A percentile compares a stretch with the other conserved stretches of the same genome.
Conservation (phyloP, 2,329 filamentous ascomycete species). For the Coniochaeta ligniaria region DNA sequence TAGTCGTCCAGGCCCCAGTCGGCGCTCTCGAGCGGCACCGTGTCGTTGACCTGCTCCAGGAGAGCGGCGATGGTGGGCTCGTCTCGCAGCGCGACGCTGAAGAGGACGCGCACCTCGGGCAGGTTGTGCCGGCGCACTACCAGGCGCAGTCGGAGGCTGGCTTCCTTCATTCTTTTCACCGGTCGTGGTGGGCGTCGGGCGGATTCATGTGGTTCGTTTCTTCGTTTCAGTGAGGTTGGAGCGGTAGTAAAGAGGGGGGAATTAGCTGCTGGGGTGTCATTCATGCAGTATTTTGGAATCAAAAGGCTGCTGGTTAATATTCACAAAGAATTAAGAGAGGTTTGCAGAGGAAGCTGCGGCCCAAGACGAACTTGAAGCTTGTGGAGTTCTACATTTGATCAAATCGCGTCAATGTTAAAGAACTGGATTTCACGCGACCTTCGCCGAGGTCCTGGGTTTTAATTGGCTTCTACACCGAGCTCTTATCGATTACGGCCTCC, state of each 20-base stretch:
- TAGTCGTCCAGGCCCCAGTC: conserved; percentile 91
- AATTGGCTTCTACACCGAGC: background rate
- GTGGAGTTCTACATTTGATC: background rate
- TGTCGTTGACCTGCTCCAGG: conserved; percentile 69
- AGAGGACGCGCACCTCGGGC: conserved; percentile 65
- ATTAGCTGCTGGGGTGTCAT: background rate
- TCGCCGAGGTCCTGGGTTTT: background rate
- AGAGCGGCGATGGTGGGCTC: conserved; percentile 69
- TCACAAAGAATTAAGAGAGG: background rate
- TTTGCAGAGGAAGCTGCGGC: background rate
- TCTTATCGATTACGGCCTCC: too few species aligned
- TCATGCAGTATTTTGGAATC: background rate
- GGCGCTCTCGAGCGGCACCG: conserved; percentile 71
- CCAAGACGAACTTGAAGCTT: background rate
- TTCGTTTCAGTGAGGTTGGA: too few species aligned
- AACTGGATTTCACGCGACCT: background rate
- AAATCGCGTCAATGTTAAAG: background rate
- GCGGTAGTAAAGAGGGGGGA: background rate
- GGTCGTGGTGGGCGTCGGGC: background rate
- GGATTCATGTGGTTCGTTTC: background rate
- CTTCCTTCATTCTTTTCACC: conserved; percentile 21
- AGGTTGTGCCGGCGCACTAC: conserved; percentile 66
- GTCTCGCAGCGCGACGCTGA: conserved; percentile 51
- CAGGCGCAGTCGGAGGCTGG: conserved; percentile 63
- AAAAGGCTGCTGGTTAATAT: background rate